Base-by-base conservation (phyloP, 2,329 filamentous ascomycete genomes). In the Trichocomaceae sp. region DNA sequence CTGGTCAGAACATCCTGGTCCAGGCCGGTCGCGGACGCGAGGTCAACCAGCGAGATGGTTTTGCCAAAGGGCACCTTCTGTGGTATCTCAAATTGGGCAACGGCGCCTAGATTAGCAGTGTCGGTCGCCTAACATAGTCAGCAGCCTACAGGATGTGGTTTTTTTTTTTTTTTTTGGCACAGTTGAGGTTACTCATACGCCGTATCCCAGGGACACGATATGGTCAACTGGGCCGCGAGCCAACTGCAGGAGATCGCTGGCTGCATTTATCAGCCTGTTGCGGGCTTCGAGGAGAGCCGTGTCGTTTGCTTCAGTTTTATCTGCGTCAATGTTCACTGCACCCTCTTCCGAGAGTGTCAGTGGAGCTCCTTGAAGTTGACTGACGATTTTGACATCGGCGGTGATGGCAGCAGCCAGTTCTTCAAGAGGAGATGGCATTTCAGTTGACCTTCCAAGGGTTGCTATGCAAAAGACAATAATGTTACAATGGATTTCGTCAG, bases 1-100 rank as follows among this genome's bases (percentile, higher is more conserved):
- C 42, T 37, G n/a, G 31, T 37, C 13, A 47, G 35, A 2, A 17
- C 15, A 12, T 47, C 35, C 22, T 20, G 12, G 2, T 29, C 29
- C 5, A 53, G 35, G n/a, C 51, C 44, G 3, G 44, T 48, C 3
- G 45, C 46, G 10, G 46, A 22, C 12, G 46, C 26, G 5, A 54
- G 26, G 15, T 50, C 47, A 12, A 23, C 7, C 7, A 23, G 20
- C 2, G 46, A 49, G 22, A 29, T 50, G 19, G 20, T 35, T 50
- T 19, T 29, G 26, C 39, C 46, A 12, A 47, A 42, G 5, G 53
- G 53, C 6, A 55, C 53, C 17, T 37, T 44, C 13, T 55, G 46
- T 8, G 47, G 19, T 12, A 55, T 42, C 13, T 29, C 20, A 42
- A 55, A 55, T 1, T 12, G 20, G 20, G 15, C 20, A 13, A 55